phyloP scores from a whole-genome alignment of 345 rosid genomes.

The Eucalyptus sideroxylon region DNA sequence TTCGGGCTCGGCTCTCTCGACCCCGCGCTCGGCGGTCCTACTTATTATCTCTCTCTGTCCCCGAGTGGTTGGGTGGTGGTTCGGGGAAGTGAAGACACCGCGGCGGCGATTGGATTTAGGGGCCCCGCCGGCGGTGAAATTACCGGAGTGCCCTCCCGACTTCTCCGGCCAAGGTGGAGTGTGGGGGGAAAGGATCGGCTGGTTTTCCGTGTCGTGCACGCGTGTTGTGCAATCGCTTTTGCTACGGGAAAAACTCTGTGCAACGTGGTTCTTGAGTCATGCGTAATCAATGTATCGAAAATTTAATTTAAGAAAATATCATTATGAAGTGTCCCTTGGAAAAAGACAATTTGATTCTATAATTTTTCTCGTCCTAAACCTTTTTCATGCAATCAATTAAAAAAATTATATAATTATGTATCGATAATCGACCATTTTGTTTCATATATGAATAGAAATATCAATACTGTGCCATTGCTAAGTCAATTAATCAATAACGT shows the following conservation, averaged over 20 bases:
- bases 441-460: too few species aligned
- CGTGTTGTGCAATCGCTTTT: not conserved
- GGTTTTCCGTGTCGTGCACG: not conserved
- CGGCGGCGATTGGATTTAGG: not conserved
- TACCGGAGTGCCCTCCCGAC: not conserved
- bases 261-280: too few species aligned
- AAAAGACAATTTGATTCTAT: not conserved
- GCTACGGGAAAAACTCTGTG: not conserved
- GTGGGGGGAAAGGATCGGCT: too few species aligned
- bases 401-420: too few species aligned
- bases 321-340: too few species aligned
- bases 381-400: not conserved
- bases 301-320: too few species aligned
- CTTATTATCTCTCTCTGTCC: not conserved
- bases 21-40: not conserved
- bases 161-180: not conserved
- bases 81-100: not conserved
- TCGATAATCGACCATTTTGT: rapidly evolving
- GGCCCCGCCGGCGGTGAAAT: not conserved
- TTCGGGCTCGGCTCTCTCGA: not conserved
- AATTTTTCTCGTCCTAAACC: too few species aligned
- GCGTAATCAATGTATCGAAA: not conserved
- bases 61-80: not conserved
- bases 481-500: too few species aligned
- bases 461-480: rapidly evolving